Conservation (phyloP, 371 early-diverging fungal species). For the Syncephalastrum monosporum region DNA sequence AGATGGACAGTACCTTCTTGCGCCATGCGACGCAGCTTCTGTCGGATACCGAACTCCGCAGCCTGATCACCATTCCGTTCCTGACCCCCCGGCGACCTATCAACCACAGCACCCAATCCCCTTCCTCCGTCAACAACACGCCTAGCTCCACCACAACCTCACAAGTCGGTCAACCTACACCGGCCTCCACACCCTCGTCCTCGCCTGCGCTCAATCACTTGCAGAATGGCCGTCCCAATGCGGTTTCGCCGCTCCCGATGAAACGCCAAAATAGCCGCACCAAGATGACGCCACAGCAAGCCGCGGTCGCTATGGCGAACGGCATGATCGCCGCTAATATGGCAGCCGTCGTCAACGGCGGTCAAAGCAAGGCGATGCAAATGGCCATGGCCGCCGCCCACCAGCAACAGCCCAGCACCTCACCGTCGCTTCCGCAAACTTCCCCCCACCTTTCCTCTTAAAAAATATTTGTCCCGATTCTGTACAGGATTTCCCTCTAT, state of each 20-base stretch:
- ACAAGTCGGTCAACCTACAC: constrained; percentile 4
- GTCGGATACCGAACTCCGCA: constrained; percentile 54
- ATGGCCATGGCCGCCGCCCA: constrained; percentile 38
- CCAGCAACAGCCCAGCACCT: constrained; percentile 13
- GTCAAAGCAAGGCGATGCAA: constrained; percentile 34
- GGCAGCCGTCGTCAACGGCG: constrained; percentile 38
- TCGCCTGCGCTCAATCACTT: neutral
- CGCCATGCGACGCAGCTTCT: constrained; percentile 50
- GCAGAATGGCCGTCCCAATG: constrained; percentile 3
- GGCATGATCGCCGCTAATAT: constrained; percentile 50
- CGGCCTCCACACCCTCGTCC: constrained; percentile 8
- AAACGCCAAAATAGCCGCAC: constrained; percentile 39
- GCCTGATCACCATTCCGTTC: constrained; percentile 41
- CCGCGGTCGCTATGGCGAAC: constrained; percentile 46
- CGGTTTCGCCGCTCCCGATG: constrained; percentile 25
- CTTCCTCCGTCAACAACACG: neutral
- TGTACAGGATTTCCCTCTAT: too few species aligned
- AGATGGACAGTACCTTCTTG: constrained; percentile 43
- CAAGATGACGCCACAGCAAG: constrained; percentile 46
- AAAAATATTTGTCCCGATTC: too few species aligned
- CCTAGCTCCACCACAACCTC: neutral
- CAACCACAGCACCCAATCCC: neutral
- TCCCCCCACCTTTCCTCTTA: too few species aligned
- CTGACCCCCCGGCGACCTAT: constrained; percentile 20
- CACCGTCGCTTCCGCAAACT: neutral